Percentiles rank a stretch among this genome's conserved stretches.
phyloP scores from a whole-genome alignment of 2,329 filamentous ascomycete genomes.

The Cladophialophora yegresii region DNA sequence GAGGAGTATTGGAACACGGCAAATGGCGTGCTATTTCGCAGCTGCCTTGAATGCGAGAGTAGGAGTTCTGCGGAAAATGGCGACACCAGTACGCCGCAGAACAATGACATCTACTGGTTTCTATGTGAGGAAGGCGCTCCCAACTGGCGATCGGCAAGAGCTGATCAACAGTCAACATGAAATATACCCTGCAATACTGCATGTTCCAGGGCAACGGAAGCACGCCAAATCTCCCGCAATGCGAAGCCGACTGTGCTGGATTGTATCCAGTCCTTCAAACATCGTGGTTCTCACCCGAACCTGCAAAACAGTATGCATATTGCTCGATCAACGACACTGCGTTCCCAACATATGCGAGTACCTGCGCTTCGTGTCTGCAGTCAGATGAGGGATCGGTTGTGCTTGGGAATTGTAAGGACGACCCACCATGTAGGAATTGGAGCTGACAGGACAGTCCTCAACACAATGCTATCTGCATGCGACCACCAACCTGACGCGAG shows the following conservation, averaged over 20 bases:
- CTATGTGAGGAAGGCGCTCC: background rate
- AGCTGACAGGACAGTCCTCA: background rate
- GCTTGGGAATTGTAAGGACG: conserved; percentile 9
- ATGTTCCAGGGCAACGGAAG: conserved; percentile 16
- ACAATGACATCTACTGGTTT: conserved; percentile 14
- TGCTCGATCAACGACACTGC: conserved; percentile 20
- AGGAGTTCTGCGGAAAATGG: conserved; percentile 16
- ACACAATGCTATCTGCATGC: conserved; percentile 11
- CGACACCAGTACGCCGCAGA: conserved; percentile 11
- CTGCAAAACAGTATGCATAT: conserved; percentile 17
- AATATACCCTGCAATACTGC: conserved; percentile 19
- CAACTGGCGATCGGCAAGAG: background rate
- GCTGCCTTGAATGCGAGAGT: conserved; percentile 17
- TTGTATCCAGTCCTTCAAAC: conserved; percentile 11
- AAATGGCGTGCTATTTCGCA: conserved; percentile 7
- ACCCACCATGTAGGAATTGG: background rate
- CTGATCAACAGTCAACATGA: conserved; percentile 17
- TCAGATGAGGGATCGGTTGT: conserved; percentile 8
- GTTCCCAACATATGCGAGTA: conserved; percentile 11
- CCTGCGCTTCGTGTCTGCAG: conserved; percentile 14
- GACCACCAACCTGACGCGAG: conserved; percentile 11
- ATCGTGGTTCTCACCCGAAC: conserved; percentile 12
- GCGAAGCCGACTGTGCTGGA: conserved; percentile 14
- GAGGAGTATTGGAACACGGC: conserved; percentile 15
- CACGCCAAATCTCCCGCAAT: conserved; percentile 14